Percentiles rank a stretch among this genome's conserved stretches.
These are phyloP conservation scores for Cenchrus fungigraminus DNA, from an alignment of 176 grass and related monocot genomes.

Conservation along the genomic window DNA sequence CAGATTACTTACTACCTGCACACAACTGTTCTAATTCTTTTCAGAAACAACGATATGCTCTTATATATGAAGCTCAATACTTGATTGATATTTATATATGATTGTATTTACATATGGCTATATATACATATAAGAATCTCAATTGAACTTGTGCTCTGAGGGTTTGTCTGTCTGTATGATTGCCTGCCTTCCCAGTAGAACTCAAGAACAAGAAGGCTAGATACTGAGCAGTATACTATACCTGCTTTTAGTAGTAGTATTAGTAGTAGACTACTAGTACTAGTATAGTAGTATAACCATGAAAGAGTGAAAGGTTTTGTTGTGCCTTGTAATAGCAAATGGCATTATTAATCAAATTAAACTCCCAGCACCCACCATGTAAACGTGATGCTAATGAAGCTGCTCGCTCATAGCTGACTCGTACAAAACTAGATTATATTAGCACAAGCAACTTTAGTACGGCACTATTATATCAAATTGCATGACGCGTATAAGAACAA, in stretches of 20 bases:
- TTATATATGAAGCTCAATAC: neutral
- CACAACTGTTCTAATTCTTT: neutral
- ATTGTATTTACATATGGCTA: too few relatives aligned
- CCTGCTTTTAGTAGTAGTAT: too few relatives aligned
- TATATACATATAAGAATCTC: neutral
- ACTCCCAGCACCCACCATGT: neutral
- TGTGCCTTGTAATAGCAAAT: neutral
- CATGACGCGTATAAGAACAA: conserved; percentile 30
- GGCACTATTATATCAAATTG: conserved; percentile 23
- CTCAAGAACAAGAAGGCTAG: neutral
- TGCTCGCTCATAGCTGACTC: conserved; percentile 11
- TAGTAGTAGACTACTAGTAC: too few relatives aligned
- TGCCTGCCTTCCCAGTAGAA: neutral
- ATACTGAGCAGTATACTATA: neutral
- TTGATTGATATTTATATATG: neutral
- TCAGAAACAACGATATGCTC: too few relatives aligned
- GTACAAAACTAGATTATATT: conserved; percentile 11
- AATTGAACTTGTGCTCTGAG: neutral
- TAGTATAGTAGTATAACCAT: neutral
- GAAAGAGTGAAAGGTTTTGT: neutral
- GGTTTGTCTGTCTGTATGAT: neutral
- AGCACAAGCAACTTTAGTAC: conserved; percentile 38
- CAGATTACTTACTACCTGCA: neutral
- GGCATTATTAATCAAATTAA: conserved; percentile 1
- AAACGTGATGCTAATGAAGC: conserved; percentile 26